Conservation (phyloP, 192 early-diverging fungal genomes). For the Coemansia sp. region DNA sequence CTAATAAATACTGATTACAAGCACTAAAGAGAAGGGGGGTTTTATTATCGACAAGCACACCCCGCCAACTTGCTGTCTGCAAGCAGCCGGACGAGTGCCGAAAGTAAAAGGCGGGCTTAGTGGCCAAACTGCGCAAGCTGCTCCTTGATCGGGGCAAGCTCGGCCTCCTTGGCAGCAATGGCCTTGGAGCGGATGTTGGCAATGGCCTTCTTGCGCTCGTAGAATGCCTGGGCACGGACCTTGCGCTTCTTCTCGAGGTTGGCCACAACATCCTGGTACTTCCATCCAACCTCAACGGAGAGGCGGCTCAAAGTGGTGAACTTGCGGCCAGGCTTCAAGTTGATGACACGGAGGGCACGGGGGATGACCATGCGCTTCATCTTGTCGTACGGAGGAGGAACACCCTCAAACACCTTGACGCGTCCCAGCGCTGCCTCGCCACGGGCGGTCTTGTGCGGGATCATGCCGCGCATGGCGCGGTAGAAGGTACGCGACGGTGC, state of each 20-base stretch:
- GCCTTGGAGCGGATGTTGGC: slow-evolving; percentile 67
- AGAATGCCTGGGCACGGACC: slow-evolving; percentile 87
- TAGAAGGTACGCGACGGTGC: slow-evolving; percentile 97
- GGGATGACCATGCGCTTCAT: slow-evolving; percentile 97
- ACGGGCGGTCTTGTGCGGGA: slow-evolving; percentile 99
- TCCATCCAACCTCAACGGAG: slow-evolving; percentile 97
- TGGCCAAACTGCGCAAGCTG: slow-evolving; percentile 59
- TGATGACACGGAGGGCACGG: slow-evolving; percentile 93
- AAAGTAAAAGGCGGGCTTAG: slow-evolving; percentile 37
- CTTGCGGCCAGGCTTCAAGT: slow-evolving; percentile 96
- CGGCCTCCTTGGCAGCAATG: slow-evolving; percentile 52
- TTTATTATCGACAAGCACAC: slow-evolving; percentile 10
- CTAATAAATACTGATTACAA: too few species aligned
- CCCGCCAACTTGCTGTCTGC: slow-evolving; percentile 2
- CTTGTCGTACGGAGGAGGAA: slow-evolving; percentile 96
- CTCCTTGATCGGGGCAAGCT: slow-evolving; percentile 59
- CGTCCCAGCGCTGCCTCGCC: slow-evolving; percentile 95
- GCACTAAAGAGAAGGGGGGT: background rate
- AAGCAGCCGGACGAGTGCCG: slow-evolving; percentile 1
- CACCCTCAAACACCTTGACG: slow-evolving; percentile 99
- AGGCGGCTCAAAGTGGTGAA: slow-evolving; percentile 93
- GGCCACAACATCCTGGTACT: slow-evolving; percentile 96
- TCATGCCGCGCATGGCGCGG: slow-evolving; percentile 96
- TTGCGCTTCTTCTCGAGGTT: slow-evolving; percentile 99
- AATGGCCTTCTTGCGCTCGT: slow-evolving; percentile 85